These are phyloP conservation scores for Malus orientalis DNA, from an alignment of 306 rosid genomes.

Conservation along the genomic window DNA sequence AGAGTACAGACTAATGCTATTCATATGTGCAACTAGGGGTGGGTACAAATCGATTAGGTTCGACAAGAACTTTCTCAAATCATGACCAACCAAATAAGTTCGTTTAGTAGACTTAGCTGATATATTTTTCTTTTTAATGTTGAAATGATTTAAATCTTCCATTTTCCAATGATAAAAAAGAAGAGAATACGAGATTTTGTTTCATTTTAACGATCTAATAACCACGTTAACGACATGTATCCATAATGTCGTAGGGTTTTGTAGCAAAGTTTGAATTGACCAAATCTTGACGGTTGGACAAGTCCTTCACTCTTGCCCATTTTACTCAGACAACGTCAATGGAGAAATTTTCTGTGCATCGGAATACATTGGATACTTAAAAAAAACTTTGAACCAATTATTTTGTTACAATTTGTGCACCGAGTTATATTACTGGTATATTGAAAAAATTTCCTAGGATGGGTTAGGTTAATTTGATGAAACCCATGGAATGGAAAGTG, in stretches of 20 bases:
- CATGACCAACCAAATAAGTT: too few relatives aligned
- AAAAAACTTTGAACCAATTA: too few relatives aligned
- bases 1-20: too few relatives aligned
- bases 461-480: background rate
- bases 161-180: background rate
- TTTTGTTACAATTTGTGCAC: too few relatives aligned
- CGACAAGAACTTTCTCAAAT: too few relatives aligned
- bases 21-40: too few relatives aligned
- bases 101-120: too few relatives aligned
- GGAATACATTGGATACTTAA: too few relatives aligned
- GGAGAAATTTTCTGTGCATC: too few relatives aligned
- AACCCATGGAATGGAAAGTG: background rate
- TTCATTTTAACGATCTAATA: background rate
- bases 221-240: background rate
- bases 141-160: background rate
- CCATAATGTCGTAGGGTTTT: background rate
- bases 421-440: too few relatives aligned
- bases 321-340: background rate
- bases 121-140: too few relatives aligned
- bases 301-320: background rate
- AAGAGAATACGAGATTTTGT: background rate
- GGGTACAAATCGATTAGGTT: too few relatives aligned
- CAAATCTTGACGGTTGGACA: background rate
- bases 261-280: background rate
- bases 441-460: background rate